Conservation (phyloP, 495 filamentous ascomycete genomes). For the Hypoxylon cercidicola region DNA sequence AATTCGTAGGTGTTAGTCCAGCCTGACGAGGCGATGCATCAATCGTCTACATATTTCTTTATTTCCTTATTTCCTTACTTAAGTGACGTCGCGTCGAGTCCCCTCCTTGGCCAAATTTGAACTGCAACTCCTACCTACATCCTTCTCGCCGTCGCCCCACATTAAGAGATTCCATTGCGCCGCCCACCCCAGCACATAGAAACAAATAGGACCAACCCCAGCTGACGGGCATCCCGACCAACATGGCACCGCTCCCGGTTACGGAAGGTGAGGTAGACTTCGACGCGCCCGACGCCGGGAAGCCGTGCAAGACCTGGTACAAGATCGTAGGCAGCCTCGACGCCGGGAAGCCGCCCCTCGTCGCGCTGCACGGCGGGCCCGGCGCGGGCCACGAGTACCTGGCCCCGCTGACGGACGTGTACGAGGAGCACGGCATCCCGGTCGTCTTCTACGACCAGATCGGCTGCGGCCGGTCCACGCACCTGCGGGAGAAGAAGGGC, state of each 20-base stretch:
- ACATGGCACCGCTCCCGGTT: constrained; percentile 23
- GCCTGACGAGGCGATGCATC: too few relatives aligned
- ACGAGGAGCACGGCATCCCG: constrained; percentile 44
- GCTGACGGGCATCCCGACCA: not conserved
- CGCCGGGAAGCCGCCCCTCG: constrained; percentile 16
- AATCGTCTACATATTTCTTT: not conserved
- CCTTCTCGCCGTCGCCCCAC: constrained; percentile 1
- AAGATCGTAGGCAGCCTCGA: constrained; percentile 49
- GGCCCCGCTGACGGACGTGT: constrained; percentile 46
- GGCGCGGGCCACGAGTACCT: constrained; percentile 55
- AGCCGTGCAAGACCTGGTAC: constrained; percentile 60
- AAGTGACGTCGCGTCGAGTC: not conserved
- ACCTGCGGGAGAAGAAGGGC: constrained; percentile 45
- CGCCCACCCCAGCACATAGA: not conserved
- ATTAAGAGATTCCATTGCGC: not conserved
- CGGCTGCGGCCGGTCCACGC: constrained; percentile 59
- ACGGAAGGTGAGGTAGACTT: constrained; percentile 47
- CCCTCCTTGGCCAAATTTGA: constrained; percentile 1
- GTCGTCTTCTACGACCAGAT: constrained; percentile 65
- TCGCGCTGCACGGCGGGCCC: constrained; percentile 58
- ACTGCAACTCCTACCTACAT: not conserved
- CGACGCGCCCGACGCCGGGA: constrained; percentile 47
- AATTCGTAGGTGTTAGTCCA: not conserved
- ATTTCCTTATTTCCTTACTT: too few relatives aligned
- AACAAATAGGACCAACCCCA: not conserved